Base-by-base conservation (phyloP, 2,329 filamentous ascomycete species). In the Nemania abortiva region DNA sequence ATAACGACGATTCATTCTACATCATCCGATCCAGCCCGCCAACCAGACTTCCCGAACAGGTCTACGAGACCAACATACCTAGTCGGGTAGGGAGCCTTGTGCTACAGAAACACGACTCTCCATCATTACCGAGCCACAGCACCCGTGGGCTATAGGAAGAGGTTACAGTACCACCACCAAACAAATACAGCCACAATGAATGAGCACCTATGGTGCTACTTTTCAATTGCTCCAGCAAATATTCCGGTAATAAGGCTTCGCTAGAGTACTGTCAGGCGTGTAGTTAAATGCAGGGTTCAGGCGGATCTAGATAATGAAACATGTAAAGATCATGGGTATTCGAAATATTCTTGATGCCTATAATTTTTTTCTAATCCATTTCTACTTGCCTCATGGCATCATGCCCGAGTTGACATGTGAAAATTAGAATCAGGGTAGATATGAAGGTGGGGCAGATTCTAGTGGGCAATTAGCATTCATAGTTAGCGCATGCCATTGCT, bases 341-440 rank as follows among this genome's bases (percentile, higher is more conserved):
- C 31, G 31, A 24, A 7, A 1, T 27, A 27, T 10, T 52, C 11
- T 53, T 31, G 27, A 24, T 31, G 49, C 22, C 49, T 6, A 31
- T 29, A 18, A 22, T 22, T 18, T 24, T 27, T 27, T 27, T 27
- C 24, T 27, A 27, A 27, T 27, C 24, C 24, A 27, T 27, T 27
- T 27, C 24, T 27, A 37, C 34, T 37, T 6, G 34, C 7, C 7
- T 42, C 2, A 15, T 15, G 47, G 49, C 24, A 27, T 27, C 24
- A 5, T 27, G 5, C 24, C 24, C 24, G 5, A 27, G 34, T 22
- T 60, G 34, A 63, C 65, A 70, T 61, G 65, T 65, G 60, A 70
- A 70, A 66, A 66, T 62, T 11, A n/a, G 27, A 29, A n/a, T 31
- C 22, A 18, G 22, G 18, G n/a, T 53, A 52, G 22, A n/a, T 5